Evolutionary conservation across 2,329 filamentous ascomycete genomes (phyloP), one percentile per base, ranked within the genome.

Genomic region (Cladosporium halotolerans): DNA sequence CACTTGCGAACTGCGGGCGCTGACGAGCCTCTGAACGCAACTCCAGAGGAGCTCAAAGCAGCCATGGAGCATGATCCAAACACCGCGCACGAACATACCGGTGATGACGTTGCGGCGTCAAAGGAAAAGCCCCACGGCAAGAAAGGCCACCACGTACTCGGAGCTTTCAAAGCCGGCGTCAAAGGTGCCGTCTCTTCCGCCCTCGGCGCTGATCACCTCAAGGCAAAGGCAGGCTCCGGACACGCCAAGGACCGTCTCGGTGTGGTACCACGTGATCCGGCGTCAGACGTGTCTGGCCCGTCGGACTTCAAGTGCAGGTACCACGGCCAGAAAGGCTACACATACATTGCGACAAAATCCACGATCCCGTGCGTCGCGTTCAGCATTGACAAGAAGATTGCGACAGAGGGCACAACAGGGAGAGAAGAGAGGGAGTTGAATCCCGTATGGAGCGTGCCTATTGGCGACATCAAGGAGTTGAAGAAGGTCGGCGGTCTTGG

Each of bases 401-500:
- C 19, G 3, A 42, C 51, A 10, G 70, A 75, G 47, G 72, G 75
- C 60, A 56, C 59, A 8, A 56, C 50, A 9, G 61, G 60, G 9
- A 75, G 63, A 63, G 72, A 51, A 4, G 78, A 83, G 19, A 74
- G 79, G 55, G 75, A 80, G 39, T 60, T 78, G 19, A 72, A 79
- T 54, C 82, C 86, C 0, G 68, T 80, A 0, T 95, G 88, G 80
- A 84, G 79, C 5, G 75, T 93, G 0, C 77, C 86, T 0, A 78
- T 93, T 3, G 77, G 77, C 0, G 85, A 92, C 13, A 85, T 95
- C 43, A 73, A 68, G 47, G 87, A 91, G 67, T 65, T 95, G 50
- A 86, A 83, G 67, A 95, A 95, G 71, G 74, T 91, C 1, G 88
- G 89, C 4, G 89, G 89, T 0, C 75, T 91, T 34, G 88, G 88